phyloP scores from a whole-genome alignment of 495 filamentous ascomycete species.

The Tuber melanosporum region DNA sequence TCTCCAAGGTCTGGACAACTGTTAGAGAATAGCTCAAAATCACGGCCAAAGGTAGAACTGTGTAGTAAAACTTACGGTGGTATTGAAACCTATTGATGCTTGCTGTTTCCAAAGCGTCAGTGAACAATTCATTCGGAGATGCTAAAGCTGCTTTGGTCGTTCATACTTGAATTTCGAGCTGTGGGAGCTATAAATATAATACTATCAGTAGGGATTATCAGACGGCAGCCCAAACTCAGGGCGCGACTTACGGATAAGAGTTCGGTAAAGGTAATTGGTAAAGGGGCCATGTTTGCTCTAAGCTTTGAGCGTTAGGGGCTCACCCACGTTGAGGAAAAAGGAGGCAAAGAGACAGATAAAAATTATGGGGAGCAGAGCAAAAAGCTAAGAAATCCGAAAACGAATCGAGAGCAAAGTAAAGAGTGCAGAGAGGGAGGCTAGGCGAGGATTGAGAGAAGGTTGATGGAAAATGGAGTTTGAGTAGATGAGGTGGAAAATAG shows the following conservation, averaged over 20 bases:
- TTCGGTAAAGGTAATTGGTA: slow-evolving; percentile 95
- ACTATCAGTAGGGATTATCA: slow-evolving; percentile 20
- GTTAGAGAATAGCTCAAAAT: slow-evolving; percentile 12
- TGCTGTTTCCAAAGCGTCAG: slow-evolving; percentile 53
- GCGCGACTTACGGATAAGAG: slow-evolving; percentile 58
- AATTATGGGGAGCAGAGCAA: slow-evolving; percentile 41
- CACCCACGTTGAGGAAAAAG: slow-evolving; percentile 35
- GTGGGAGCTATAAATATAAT: slow-evolving; percentile 55
- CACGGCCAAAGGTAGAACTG: slow-evolving; percentile 6
- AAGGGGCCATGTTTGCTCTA: slow-evolving; percentile 56
- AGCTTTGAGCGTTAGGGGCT: slow-evolving; percentile 25
- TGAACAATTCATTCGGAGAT: slow-evolving; percentile 21
- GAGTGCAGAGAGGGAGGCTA: slow-evolving; percentile 33
- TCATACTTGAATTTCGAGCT: slow-evolving; percentile 74
- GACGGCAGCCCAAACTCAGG: neutral
- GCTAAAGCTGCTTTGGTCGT: slow-evolving; percentile 22
- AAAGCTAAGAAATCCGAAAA: slow-evolving; percentile 38
- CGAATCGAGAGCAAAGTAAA: slow-evolving; percentile 33
- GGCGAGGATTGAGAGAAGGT: slow-evolving; percentile 20
- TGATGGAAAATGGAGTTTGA: slow-evolving; percentile 36
- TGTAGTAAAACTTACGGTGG: slow-evolving; percentile 64
- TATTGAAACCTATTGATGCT: slow-evolving; percentile 88
- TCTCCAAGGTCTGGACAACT: slow-evolving; percentile 78
- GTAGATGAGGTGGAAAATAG: slow-evolving; percentile 34
- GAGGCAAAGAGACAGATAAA: slow-evolving; percentile 47